Conservation (phyloP, 2,329 filamentous ascomycete species). For the Sarocladium oryzae region DNA sequence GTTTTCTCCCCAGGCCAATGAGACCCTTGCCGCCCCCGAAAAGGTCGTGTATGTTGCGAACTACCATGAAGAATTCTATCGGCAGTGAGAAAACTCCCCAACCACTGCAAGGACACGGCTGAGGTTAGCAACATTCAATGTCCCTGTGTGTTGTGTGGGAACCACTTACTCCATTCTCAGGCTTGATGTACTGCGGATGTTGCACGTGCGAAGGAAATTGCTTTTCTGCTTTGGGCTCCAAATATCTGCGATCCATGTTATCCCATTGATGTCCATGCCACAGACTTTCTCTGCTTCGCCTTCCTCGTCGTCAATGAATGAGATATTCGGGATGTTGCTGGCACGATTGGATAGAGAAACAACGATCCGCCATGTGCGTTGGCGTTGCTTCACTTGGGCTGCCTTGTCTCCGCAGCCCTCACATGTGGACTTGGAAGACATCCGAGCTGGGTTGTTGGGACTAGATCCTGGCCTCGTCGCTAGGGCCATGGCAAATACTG, state of each 20-base stretch:
- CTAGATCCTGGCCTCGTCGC: slow-evolving; percentile 2
- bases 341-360: slow-evolving; percentile 32
- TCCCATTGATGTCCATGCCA: slow-evolving; percentile 44
- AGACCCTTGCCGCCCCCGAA: slow-evolving; percentile 18
- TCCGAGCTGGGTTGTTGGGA: background rate
- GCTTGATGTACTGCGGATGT: background rate
- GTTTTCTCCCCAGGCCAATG: slow-evolving; percentile 6
- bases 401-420: slow-evolving; percentile 16
- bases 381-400: slow-evolving; percentile 31
- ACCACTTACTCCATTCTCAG: background rate
- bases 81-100: slow-evolving; percentile 45
- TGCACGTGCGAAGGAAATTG: background rate
- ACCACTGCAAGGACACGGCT: slow-evolving; percentile 21
- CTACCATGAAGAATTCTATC: slow-evolving; percentile 34
- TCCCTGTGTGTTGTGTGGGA: background rate
- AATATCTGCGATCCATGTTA: slow-evolving; percentile 44
- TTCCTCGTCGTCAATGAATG: slow-evolving; percentile 38
- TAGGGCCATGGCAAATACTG: slow-evolving; percentile 45
- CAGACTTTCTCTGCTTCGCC: slow-evolving; percentile 44
- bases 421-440: background rate
- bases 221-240: slow-evolving; percentile 30
- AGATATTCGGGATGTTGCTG: slow-evolving; percentile 47
- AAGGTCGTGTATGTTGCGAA: slow-evolving; percentile 26
- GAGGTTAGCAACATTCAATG: background rate
- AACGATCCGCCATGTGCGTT: slow-evolving; percentile 44